phyloP scores from a whole-genome alignment of 2,329 filamentous ascomycete species.

The Epichloe brachyelytri region DNA sequence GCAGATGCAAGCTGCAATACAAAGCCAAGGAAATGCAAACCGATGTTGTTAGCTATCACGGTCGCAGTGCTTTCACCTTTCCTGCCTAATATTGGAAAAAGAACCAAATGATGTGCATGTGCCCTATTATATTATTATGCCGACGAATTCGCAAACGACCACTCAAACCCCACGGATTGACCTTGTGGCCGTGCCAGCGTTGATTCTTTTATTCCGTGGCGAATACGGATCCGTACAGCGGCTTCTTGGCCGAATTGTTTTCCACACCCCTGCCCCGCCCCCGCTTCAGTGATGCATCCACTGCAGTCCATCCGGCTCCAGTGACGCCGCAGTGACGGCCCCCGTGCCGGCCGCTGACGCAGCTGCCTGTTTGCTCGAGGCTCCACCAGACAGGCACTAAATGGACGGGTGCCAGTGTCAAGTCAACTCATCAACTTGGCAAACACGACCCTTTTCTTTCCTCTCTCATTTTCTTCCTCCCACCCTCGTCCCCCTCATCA shows the following conservation, averaged over 20 bases:
- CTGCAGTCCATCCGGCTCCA: background rate
- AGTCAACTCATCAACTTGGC: constrained; percentile 1
- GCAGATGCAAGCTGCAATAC: background rate
- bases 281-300: background rate
- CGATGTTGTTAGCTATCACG: background rate
- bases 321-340: constrained; percentile 2
- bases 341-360: constrained; percentile 1
- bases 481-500: constrained; percentile 8
- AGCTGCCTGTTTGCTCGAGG: background rate
- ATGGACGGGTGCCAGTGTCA: background rate
- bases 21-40: background rate
- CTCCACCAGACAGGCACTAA: background rate
- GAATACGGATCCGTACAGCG: no score
- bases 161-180: constrained; percentile 16
- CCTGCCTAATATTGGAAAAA: background rate
- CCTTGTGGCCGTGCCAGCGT: constrained; percentile 15
- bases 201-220: no score
- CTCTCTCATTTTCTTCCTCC: constrained; percentile 6
- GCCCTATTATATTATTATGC: no score
- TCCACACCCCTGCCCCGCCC: no score
- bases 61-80: background rate
- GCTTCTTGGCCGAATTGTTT: no score
- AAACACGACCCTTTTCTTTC: constrained; percentile 1
- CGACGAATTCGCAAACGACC: no score
- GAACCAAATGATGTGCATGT: no score